Conservation (phyloP, 139 green algal species). For the Coccomyxa sp. region DNA sequence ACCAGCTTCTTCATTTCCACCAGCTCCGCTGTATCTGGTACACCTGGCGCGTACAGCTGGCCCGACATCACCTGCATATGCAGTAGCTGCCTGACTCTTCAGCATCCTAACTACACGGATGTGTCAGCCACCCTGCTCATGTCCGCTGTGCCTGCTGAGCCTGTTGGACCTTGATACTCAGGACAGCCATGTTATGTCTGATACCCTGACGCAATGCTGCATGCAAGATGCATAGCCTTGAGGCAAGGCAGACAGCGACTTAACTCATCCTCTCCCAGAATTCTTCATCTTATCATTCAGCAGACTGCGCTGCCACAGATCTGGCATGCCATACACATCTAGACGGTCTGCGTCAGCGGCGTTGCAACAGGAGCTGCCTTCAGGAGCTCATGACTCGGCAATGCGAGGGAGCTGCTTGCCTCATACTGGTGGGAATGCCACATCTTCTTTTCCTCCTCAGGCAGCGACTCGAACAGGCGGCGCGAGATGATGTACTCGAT, state of each 20-base stretch:
- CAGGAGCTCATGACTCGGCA: conserved; percentile 29
- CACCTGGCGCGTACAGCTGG: conserved; percentile 18
- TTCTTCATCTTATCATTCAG: not conserved
- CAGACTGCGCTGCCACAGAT: not conserved
- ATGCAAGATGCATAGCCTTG: not conserved
- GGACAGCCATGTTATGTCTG: not conserved
- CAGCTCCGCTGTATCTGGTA: conserved; percentile 40
- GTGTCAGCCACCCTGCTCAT: not conserved
- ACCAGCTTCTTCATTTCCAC: conserved; percentile 49
- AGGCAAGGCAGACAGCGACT: not conserved
- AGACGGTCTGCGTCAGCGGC: not conserved
- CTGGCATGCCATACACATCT: not conserved
- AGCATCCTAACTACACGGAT: not conserved
- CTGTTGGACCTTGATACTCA: not conserved
- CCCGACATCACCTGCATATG: conserved; percentile 7
- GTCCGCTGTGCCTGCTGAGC: not conserved
- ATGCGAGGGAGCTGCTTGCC: conserved; percentile 29
- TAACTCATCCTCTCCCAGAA: not conserved
- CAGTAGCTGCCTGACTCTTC: not conserved
- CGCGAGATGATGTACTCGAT: conserved; percentile 74
- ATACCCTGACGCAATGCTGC: not conserved
- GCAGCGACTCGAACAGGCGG: conserved; percentile 55
- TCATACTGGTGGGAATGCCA: conserved; percentile 80
- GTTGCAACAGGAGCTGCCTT: not conserved
- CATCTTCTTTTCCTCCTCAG: conserved; percentile 67